Percentiles rank a stretch among this genome's conserved stretches.
Conservation (phyloP, 306 rosid species). For the Begonia masoniana region DNA sequence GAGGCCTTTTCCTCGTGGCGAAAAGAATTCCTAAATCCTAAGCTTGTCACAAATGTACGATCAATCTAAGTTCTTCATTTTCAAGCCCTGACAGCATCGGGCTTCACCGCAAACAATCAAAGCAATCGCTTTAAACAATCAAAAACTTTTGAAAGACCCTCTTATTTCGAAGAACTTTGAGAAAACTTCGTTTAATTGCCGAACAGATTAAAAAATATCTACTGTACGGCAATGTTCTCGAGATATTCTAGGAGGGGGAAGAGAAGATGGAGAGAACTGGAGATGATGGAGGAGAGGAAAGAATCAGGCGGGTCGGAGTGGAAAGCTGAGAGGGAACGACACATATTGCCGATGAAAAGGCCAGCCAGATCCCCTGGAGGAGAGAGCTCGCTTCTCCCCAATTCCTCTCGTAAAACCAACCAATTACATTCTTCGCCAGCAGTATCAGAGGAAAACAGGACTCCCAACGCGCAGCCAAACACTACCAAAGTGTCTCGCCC, state of each 20-base stretch:
- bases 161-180: no score
- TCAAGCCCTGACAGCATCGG: no score
- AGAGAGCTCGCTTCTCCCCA: slow-evolving; percentile 11
- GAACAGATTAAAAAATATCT: no score
- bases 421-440: slow-evolving; percentile 34
- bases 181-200: no score
- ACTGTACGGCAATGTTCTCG: no score
- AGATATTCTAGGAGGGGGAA: background rate
- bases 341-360: slow-evolving; percentile 32
- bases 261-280: slow-evolving; percentile 15
- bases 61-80: no score
- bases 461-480: slow-evolving; percentile 8
- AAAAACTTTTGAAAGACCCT: no score
- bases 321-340: slow-evolving; percentile 18
- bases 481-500: slow-evolving; percentile 5
- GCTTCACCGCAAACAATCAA: no score
- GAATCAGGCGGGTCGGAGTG: slow-evolving; percentile 20
- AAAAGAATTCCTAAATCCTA: no score
- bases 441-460: slow-evolving; percentile 10
- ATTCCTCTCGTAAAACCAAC: slow-evolving; percentile 30
- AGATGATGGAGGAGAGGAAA: slow-evolving; percentile 16
- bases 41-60: no score
- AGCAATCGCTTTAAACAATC: no score
- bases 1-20: no score
- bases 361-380: slow-evolving; percentile 44